phyloP scores from a whole-genome alignment of 1,284 basidiomycete genomes.

The Cutaneotrichosporon spelunceum region DNA sequence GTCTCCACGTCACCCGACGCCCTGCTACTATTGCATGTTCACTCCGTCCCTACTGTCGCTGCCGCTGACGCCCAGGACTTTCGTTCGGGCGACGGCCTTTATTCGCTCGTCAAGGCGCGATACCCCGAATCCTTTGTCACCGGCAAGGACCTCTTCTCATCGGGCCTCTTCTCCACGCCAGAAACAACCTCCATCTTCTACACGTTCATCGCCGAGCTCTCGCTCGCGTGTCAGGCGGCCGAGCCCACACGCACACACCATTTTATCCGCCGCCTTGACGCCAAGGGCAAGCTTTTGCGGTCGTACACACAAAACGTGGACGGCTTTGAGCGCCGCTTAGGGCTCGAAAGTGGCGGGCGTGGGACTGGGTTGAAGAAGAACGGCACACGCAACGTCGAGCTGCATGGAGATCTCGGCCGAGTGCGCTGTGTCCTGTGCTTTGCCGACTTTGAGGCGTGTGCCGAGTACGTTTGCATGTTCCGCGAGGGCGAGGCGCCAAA shows the following conservation, averaged over 20 bases:
- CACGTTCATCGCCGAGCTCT: conserved; percentile 88
- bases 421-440: conserved; percentile 80
- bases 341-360: conserved; percentile 65
- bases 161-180: conserved; percentile 75
- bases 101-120: conserved; percentile 77
- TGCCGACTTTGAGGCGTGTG: conserved; percentile 65
- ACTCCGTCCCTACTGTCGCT: background rate
- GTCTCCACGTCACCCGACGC: background rate
- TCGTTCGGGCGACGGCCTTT: conserved; percentile 81
- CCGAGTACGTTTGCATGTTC: conserved; percentile 63
- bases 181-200: conserved; percentile 84
- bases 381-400: conserved; percentile 76
- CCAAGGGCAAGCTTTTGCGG: conserved; percentile 77
- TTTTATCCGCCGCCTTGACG: conserved; percentile 79
- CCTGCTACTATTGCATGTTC: no score
- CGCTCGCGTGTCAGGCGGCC: conserved; percentile 74
- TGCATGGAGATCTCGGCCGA: conserved; percentile 87
- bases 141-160: conserved; percentile 86
- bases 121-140: conserved; percentile 78
- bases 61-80: conserved; percentile 64
- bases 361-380: conserved; percentile 57
- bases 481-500: conserved; percentile 67
- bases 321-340: conserved; percentile 77
- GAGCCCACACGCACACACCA: conserved; percentile 78
- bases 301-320: conserved; percentile 97